Base-by-base conservation (phyloP, 73 alveolate species). In the Paramecium sexaurelia region DNA sequence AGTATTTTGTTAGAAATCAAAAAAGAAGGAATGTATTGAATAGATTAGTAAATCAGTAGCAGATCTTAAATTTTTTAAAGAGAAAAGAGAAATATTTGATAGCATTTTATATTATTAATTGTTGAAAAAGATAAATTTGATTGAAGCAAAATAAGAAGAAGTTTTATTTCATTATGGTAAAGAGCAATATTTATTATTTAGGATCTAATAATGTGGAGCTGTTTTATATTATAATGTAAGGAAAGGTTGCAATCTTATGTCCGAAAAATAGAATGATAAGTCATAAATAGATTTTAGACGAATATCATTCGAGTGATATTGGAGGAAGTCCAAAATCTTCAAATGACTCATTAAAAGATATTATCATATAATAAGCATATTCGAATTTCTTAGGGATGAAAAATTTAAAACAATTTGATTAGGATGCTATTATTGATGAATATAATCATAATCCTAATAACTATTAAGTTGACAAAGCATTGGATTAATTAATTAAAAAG, bases 81-180 rank as follows among this genome's bases (percentile, higher is more conserved):
- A 78, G 29, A 78, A 78, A 43, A 78, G 51, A 39, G 68, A 78
- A 78, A 29, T 78, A 78, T 78, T 78, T 78, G 90, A 78, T 24
- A 41, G 39, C 7, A 9, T 24, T 1, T 33, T 78, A 11, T 78
- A 78, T 45, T 41, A 41, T 40, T 32, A 37, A 43, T 20, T 78
- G 90, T 19, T 78, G 24, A 39, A 45, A 40, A 78, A 78, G 71
- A 10, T 78, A 26, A 22, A 78, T 24, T 41, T 78, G 11, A 26
- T 24, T 7, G 43, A 37, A 39, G 5, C 32, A 7, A 56, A 37
- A 20, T 37, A 78, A 78, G 90, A 61, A 39, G 90, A 78, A 6
- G 90, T 78, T 19, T 22, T 78, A 78, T 78, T 78, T 78, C 90
- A 78, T 78, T 78, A 78, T 45, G 90, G 90, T 78, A 78, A 1